phyloP scores from a whole-genome alignment of 2,329 filamentous ascomycete genomes.

The Aspergillus tubingensis region DNA sequence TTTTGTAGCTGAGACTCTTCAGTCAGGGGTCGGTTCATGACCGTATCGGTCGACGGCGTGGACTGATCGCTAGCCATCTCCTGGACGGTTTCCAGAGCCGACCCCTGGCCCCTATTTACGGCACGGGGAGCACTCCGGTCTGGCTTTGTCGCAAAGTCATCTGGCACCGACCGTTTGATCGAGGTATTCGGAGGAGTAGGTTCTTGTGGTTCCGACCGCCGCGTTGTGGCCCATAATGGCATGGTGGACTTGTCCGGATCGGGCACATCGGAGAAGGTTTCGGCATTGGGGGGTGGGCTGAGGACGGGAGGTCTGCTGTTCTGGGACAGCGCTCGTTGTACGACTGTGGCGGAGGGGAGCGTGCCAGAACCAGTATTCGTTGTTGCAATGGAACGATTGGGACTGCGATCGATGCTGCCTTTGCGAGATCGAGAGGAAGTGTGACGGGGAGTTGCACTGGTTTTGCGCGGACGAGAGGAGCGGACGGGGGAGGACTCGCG shows the following conservation, averaged over 20 bases:
- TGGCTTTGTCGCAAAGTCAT: slow-evolving; percentile 33
- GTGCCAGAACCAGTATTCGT: slow-evolving; percentile 32
- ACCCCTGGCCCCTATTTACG: slow-evolving; percentile 61
- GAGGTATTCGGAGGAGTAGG: slow-evolving; percentile 40
- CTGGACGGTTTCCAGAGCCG: slow-evolving; percentile 83
- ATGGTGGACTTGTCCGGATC: slow-evolving; percentile 64
- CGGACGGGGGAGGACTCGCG: slow-evolving; percentile 52
- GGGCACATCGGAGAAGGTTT: slow-evolving; percentile 63
- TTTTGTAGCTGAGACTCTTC: slow-evolving; percentile 39
- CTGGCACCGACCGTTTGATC: slow-evolving; percentile 34
- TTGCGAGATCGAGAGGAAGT: slow-evolving; percentile 60
- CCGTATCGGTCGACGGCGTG: slow-evolving; percentile 57
- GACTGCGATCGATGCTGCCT: slow-evolving; percentile 68
- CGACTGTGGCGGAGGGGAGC: slow-evolving; percentile 62
- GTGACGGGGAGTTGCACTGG: slow-evolving; percentile 35
- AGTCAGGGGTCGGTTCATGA: slow-evolving; percentile 43
- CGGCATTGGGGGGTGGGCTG: slow-evolving; percentile 56
- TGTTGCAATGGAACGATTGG: slow-evolving; percentile 55
- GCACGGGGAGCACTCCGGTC: slow-evolving; percentile 48
- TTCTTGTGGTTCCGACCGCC: slow-evolving; percentile 31
- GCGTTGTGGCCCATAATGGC: slow-evolving; percentile 36
- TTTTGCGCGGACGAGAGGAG: slow-evolving; percentile 32
- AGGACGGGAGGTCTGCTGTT: slow-evolving; percentile 67
- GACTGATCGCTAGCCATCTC: slow-evolving; percentile 75
- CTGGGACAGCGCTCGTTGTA: slow-evolving; percentile 69